Percentiles rank a stretch among this genome's conserved stretches.
Evolutionary conservation across 441 rosid species (phyloP).

Genomic region (Erysimum pusillum): DNA sequence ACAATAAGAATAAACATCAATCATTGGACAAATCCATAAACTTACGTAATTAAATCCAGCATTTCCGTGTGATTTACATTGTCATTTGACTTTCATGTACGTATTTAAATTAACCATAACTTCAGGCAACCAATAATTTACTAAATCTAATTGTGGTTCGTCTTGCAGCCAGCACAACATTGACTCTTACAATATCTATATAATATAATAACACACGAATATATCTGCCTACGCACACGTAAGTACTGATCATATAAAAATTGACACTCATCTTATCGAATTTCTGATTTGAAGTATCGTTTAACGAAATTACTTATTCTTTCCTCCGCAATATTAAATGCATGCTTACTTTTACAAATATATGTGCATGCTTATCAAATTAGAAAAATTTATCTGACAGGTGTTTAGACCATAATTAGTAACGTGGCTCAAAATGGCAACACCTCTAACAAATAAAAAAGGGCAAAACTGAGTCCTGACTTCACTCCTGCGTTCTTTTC

Average conservation of each 20-base stretch:
- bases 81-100: constrained; percentile 35
- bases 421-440: constrained; percentile 25
- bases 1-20: constrained; percentile 30
- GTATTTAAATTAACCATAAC: constrained; percentile 28
- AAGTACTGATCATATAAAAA: constrained; percentile 9
- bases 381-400: constrained; percentile 10
- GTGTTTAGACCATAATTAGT: constrained; percentile 1
- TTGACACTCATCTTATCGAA: constrained; percentile 22
- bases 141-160: constrained; percentile 24
- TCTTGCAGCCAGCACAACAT: constrained; percentile 41
- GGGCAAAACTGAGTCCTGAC: not conserved
- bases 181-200: constrained; percentile 22
- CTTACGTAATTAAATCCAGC: constrained; percentile 13
- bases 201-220: not conserved
- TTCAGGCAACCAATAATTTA: not conserved
- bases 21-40: constrained; percentile 35
- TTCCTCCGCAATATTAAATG: constrained; percentile 8
- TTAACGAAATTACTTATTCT: constrained; percentile 1
- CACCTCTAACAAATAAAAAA: not conserved
- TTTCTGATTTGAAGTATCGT: constrained; percentile 14
- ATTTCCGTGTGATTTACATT: constrained; percentile 31
- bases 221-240: constrained; percentile 26
- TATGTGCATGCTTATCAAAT: constrained; percentile 18
- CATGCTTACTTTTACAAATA: not conserved
- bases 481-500: not conserved